phyloP scores from a whole-genome alignment of 148 eudicot genomes.

The Rhododendron molle region DNA sequence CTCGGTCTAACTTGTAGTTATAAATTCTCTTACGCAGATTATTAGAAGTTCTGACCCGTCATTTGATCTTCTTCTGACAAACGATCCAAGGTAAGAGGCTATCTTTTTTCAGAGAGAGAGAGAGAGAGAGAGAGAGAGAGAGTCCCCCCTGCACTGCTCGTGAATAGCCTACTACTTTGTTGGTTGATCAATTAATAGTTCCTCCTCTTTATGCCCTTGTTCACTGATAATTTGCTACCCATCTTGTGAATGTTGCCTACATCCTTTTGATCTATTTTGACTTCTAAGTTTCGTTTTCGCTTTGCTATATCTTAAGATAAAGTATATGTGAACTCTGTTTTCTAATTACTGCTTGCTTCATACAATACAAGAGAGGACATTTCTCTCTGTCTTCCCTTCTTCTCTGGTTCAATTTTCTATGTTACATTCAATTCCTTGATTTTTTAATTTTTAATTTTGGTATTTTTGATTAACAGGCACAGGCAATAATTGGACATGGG shows the following conservation, averaged over 20 bases:
- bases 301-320: not conserved
- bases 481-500: conserved; percentile 50
- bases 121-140: conserved; percentile 4
- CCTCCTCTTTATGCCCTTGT: conserved; percentile 21
- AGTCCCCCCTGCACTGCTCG: conserved; percentile 20
- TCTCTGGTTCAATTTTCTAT: not conserved
- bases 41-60: conserved; percentile 15
- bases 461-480: conserved; percentile 1
- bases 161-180: conserved; percentile 34
- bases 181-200: conserved; percentile 38
- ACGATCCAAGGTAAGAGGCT: conserved; percentile 20
- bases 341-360: not conserved
- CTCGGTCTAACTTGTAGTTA: not conserved
- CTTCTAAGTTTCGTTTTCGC: not conserved
- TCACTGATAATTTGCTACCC: conserved; percentile 14
- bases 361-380: not conserved
- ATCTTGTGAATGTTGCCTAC: conserved; percentile 18
- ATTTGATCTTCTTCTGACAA: conserved; percentile 9
- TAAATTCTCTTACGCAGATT: conserved; percentile 21
- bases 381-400: not conserved
- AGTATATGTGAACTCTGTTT: not conserved
- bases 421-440: not conserved
- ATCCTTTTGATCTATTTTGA: not conserved
- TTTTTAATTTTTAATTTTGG: not conserved
- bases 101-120: not conserved